phyloP scores from a whole-genome alignment of 2,329 filamentous ascomycete genomes.

The Mycosphaerella sp. region DNA sequence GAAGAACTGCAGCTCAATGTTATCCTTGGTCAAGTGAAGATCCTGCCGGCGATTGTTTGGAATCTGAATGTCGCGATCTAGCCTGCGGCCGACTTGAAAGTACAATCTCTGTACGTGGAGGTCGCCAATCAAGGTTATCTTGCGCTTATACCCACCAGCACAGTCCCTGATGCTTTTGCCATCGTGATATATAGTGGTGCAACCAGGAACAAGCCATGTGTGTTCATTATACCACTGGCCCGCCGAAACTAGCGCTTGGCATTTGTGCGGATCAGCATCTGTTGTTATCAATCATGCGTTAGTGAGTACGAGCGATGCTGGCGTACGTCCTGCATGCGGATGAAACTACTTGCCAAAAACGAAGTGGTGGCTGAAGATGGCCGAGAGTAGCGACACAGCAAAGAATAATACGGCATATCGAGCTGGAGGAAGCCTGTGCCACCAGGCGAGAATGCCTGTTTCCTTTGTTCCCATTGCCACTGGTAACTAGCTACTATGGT shows the following conservation, averaged over 20 bases:
- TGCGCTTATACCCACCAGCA: conserved; percentile 39
- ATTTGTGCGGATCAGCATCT: conserved; percentile 48
- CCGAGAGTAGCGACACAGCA: conserved; percentile 3
- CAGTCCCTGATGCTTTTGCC: conserved; percentile 49
- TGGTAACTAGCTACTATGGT: too few relatives aligned
- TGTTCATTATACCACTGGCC: conserved; percentile 48
- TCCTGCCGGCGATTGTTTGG: conserved; percentile 37
- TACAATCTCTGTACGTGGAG: conserved; percentile 55
- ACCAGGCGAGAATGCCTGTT: background rate
- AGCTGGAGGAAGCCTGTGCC: background rate
- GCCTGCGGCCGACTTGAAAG: conserved; percentile 49
- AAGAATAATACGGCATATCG: background rate
- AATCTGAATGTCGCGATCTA: conserved; percentile 39
- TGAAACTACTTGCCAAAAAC: conserved; percentile 3
- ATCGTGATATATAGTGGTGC: conserved; percentile 53
- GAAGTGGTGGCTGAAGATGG: conserved; percentile 6
- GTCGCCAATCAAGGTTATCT: conserved; percentile 56
- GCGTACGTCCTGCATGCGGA: background rate
- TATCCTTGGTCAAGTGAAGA: conserved; percentile 40
- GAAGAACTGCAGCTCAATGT: conserved; percentile 49
- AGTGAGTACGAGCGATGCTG: background rate
- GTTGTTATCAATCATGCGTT: background rate
- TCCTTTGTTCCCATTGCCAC: too few relatives aligned
- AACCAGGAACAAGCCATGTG: conserved; percentile 50
- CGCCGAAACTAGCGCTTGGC: conserved; percentile 45